Evolutionary conservation across 306 rosid species (phyloP), one percentile per base, ranked within the genome.

Genomic region (Trichosanthes truncata): DNA sequence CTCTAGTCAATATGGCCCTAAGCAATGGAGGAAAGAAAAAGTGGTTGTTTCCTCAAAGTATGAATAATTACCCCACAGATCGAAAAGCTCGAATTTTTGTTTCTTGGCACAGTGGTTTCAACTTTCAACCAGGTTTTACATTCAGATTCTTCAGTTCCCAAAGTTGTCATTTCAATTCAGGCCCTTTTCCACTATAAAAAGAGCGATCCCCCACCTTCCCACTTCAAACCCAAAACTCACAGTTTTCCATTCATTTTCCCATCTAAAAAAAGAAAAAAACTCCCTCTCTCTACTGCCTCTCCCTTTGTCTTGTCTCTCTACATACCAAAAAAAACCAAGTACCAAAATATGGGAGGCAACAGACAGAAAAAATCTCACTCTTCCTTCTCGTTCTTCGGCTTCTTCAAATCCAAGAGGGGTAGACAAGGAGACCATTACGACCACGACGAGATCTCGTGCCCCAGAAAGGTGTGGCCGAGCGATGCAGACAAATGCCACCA

Each of bases 381-480:
- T 7, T 88, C 94, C 11, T 80, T 91, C 80, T 90, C 97, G 36
- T 35, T 90, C 53, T 89, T 94, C 66, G 85, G 62, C 85, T 48
- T 91, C 71, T 89, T 94, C 89, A 91, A 85, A 81, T 57, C 93
- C 0, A 81, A 80, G 29, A 87, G 63, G 63, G 68, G 76, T 3
- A 80, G 86, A 74, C 79, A 83, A 23, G 80, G 59, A 38, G 81
- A 40, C 0, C 63, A 63, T 26, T 57, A 80, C 21, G 80, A 78
- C 5, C 17, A 84, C 14, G 90, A 89, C 3, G 90, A 85, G 18
- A 78, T 86, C 20, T 7, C 74, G 60, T 90, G 82, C 74, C 48
- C 78, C 1, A 57, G 82, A 21, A 91, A 79, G 87, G 87, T 91
- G 25, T 92, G 93, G 94, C 97, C 96, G 2, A 94, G 97, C 62